These are phyloP conservation scores for Corrigiola litoralis DNA, from an alignment of 179 eudicot species.

Conservation along the genomic window DNA sequence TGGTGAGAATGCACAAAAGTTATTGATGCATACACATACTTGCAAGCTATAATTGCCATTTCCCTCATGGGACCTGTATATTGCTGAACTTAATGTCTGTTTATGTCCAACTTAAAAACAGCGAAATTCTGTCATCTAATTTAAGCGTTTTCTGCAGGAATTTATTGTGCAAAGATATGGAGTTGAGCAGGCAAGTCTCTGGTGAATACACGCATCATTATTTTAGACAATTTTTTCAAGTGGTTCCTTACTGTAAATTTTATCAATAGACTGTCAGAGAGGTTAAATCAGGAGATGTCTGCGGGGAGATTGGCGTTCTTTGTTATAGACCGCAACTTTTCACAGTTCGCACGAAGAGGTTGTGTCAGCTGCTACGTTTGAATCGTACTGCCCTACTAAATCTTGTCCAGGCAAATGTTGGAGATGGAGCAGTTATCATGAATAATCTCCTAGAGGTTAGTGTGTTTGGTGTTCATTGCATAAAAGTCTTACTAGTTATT, in stretches of 20 bases:
- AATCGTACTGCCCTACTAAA: conserved; percentile 70
- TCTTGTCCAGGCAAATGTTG: conserved; percentile 77
- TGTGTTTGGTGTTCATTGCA: no score
- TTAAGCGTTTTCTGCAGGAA: conserved; percentile 43
- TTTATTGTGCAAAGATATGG: conserved; percentile 43
- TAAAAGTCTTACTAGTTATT: no score
- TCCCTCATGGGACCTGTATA: background rate
- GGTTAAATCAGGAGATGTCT: conserved; percentile 56
- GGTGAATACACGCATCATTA: background rate
- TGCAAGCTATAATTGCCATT: background rate
- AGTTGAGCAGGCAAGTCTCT: conserved; percentile 44
- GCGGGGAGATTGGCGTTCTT: conserved; percentile 88
- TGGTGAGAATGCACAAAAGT: conserved; percentile 46
- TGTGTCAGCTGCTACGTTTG: conserved; percentile 69
- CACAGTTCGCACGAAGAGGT: conserved; percentile 69
- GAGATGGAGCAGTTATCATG: conserved; percentile 82
- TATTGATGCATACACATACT: no score
- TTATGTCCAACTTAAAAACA: background rate
- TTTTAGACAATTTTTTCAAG: background rate
- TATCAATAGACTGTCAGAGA: conserved; percentile 42
- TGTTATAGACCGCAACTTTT: conserved; percentile 83
- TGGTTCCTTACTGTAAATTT: background rate
- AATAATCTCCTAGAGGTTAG: conserved; percentile 76
- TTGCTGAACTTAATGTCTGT: background rate
- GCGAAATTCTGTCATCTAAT: conserved; percentile 17